Evolutionary conservation across 129 eudicot genomes (phyloP).

Genomic region (Arctium lappa): DNA sequence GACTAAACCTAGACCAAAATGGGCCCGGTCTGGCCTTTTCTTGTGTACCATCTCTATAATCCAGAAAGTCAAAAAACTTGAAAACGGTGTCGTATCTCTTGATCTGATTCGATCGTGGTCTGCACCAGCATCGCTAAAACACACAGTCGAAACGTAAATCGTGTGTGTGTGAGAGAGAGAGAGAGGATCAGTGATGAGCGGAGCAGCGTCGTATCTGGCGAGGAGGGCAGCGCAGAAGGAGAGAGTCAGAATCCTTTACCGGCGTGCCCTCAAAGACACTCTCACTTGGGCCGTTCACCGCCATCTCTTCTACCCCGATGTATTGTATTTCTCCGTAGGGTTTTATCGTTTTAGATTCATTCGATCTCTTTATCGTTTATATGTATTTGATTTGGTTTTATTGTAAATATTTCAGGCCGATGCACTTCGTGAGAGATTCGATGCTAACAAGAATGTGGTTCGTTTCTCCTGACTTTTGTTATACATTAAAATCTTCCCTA

Average conservation of each 20-base stretch:
- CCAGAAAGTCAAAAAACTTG: not conserved
- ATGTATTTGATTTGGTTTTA: conserved; percentile 6
- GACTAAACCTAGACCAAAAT: not conserved
- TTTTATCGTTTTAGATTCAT: conserved; percentile 19
- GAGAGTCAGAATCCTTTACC: conserved; percentile 72
- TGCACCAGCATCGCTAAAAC: not conserved
- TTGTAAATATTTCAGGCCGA: conserved; percentile 55
- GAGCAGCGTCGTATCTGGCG: conserved; percentile 60
- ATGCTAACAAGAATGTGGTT: conserved; percentile 81
- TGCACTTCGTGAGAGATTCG: conserved; percentile 78
- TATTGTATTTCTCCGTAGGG: conserved; percentile 42
- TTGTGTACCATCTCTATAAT: too few species aligned
- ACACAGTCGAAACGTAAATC: conserved; percentile 2
- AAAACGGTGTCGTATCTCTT: not conserved
- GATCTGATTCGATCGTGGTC: not conserved
- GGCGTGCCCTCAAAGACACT: conserved; percentile 81
- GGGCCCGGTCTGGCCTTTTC: too few species aligned
- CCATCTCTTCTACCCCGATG: conserved; percentile 92
- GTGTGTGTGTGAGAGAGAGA: conserved; percentile 20
- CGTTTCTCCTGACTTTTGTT: not conserved
- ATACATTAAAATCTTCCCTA: not conserved
- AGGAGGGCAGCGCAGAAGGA: conserved; percentile 91
- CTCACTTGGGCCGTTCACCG: conserved; percentile 99
- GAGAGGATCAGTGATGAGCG: conserved; percentile 52
- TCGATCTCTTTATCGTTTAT: not conserved